Evolutionary conservation across 2,329 filamentous ascomycete species (phyloP), one percentile per base, ranked within the genome.

Genomic region (Proliferodiscus dingleyae): DNA sequence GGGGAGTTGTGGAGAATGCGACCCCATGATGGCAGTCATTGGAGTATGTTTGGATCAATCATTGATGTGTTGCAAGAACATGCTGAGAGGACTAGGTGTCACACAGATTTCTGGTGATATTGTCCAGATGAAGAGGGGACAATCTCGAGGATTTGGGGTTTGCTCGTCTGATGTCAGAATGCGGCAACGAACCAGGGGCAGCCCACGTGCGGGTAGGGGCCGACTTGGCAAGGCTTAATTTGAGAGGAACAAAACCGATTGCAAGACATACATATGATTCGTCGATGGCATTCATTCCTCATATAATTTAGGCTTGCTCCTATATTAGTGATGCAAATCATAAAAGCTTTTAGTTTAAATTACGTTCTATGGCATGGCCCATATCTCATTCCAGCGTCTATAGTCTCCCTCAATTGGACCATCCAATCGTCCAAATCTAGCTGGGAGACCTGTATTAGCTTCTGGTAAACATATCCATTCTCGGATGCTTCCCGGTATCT

Each of bases 381-480:
- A 87, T 36, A 89, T 79, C 54, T 80, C 71, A 18, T 70, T 68
- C 85, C 85, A 89, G 41, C 77, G 66, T 55, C 66, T 66, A 48
- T 72, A 69, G 50, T 80, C 73, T 24, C 70, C 68, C 43, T 78
- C 72, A 56, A 88, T 61, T 4, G 83, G 80, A 1, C 80, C 80
- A 38, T 77, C 69, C 18, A 88, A 69, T 28, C 71, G 70, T 2
- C 87, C 87, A 58, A 83, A 81, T 43, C 84, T 72, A 8, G 85
- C 81, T 13, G 74, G 66, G 26, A 61, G 57, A 1, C 77, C 77
- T 1, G 79, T 79, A 43, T 83, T 85, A 3, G 83, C 75, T 65
- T 90, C 85, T 1, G 91, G 89, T 23, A 96, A 70, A 63, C 87
- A 90, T 41, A 97, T 73, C 85, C 87, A 97, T 62, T 94, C 81